Evolutionary conservation across 2,329 filamentous ascomycete species (phyloP).

Genomic region (Lecanosticta acicola): DNA sequence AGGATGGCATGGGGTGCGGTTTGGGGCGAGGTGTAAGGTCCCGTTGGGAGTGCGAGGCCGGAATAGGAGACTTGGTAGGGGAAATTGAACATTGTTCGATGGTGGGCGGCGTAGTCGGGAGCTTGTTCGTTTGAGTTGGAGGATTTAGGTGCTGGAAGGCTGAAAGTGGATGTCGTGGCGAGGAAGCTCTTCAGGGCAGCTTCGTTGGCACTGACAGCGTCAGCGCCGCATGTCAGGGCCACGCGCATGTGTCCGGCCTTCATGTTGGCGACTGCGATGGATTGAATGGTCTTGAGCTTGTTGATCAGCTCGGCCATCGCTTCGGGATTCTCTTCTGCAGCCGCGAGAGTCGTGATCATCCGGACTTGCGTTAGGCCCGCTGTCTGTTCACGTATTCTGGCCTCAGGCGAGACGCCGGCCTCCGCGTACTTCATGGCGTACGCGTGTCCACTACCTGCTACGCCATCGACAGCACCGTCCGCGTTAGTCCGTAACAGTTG

Average conservation of each 20-base stretch:
- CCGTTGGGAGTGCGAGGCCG: slow-evolving; percentile 72
- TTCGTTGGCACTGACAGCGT: slow-evolving; percentile 66
- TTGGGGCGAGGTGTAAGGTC: slow-evolving; percentile 70
- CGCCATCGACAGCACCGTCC: slow-evolving; percentile 83
- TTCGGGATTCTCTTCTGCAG: slow-evolving; percentile 65
- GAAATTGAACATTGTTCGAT: slow-evolving; percentile 82
- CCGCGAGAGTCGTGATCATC: slow-evolving; percentile 71
- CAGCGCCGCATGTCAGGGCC: slow-evolving; percentile 77
- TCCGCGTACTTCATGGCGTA: slow-evolving; percentile 82
- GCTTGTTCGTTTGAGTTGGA: slow-evolving; percentile 28
- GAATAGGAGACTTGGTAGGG: slow-evolving; percentile 98
- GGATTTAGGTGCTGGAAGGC: slow-evolving; percentile 7
- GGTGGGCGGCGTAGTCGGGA: slow-evolving; percentile 18
- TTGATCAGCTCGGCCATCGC: slow-evolving; percentile 53
- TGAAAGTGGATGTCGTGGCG: slow-evolving; percentile 28
- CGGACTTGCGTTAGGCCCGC: slow-evolving; percentile 86
- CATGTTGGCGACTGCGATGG: slow-evolving; percentile 62
- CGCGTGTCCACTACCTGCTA: slow-evolving; percentile 82
- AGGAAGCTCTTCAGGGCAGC: slow-evolving; percentile 67
- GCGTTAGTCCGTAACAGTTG: slow-evolving; percentile 82
- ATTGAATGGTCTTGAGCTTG: slow-evolving; percentile 81
- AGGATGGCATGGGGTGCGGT: slow-evolving; percentile 82
- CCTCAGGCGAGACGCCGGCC: slow-evolving; percentile 66
- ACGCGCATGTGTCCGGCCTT: slow-evolving; percentile 60
- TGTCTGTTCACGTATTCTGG: slow-evolving; percentile 75